Evolutionary conservation across 2,329 filamentous ascomycete genomes (phyloP), one percentile per base, ranked within the genome.

Genomic region (Phoma sp.): DNA sequence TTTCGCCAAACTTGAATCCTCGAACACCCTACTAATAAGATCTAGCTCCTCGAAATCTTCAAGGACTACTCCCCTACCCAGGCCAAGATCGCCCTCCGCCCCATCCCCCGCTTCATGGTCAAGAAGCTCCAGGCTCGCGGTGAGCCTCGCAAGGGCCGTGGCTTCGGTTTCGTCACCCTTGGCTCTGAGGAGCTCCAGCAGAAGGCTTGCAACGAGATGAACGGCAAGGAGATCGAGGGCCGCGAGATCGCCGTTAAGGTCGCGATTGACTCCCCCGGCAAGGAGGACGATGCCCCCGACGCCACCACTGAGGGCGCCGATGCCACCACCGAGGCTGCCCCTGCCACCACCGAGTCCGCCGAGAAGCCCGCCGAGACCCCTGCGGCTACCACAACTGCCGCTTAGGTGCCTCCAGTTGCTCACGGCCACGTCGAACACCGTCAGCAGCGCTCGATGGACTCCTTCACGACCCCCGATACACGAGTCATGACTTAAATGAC

Each of bases 161-260:
- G 95, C 65, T 99, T 99, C 77, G 95, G 95, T 66, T 99, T 99
- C 78, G 95, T 99, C 61, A 98, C 92, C 57, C 88, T 99, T 59
- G 90, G 89, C 61, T 96, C 92, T 15, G 93, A 99, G 84, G 93
- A 96, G 80, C 80, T 93, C 73, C 95, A 99, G 85, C 88, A 96
- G 82, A 96, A 97, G 89, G 95, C 95, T 64, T 96, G 97, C 65
- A 76, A 81, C 47, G 95, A 99, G 84, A 99, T 99, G 95, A 97
- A 99, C 81, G 95, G 92, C 81, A 98, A 96, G 87, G 91, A 96
- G 77, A 95, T 99, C 67, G 95, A 98, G 79, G 95, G 93, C 63
- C 93, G 95, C 73, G 93, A 98, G 83, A 99, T 99, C 69, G 95
- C 95, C 64, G 95, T 99, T 85, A 99, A 99, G 90, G 93, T 99